These are phyloP conservation scores for Yamadazyma dendronema DNA, from an alignment of 1,139 yeast species.

Conservation along the genomic window DNA sequence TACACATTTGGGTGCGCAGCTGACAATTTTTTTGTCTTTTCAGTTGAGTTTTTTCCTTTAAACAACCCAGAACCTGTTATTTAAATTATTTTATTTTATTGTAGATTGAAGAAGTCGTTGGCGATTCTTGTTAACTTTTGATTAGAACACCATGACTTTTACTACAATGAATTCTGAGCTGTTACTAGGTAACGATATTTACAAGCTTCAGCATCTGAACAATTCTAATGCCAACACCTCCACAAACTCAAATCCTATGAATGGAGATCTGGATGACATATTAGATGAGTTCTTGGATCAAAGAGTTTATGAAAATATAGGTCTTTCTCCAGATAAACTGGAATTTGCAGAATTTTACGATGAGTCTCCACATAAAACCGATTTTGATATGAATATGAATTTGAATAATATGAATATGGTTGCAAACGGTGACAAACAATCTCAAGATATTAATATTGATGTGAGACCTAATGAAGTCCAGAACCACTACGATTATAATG, in stretches of 20 bases:
- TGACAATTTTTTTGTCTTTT: background rate
- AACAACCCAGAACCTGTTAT: background rate
- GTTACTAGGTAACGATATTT: background rate
- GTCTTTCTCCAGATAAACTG: slow-evolving; percentile 16
- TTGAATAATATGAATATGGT: background rate
- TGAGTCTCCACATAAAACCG: slow-evolving; percentile 2
- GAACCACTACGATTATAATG: slow-evolving; percentile 4
- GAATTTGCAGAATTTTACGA: slow-evolving; percentile 13
- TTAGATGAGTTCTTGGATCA: slow-evolving; percentile 60
- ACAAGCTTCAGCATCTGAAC: background rate
- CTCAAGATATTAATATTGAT: no score
- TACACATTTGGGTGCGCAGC: no score
- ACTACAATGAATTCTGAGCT: background rate
- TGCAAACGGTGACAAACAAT: no score
- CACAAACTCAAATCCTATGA: background rate
- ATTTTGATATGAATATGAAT: background rate
- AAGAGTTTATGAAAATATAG: slow-evolving; percentile 47
- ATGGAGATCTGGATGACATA: slow-evolving; percentile 28
- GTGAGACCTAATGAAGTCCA: background rate
- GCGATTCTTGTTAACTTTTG: background rate
- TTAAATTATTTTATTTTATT: background rate
- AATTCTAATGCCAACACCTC: background rate
- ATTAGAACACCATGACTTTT: background rate
- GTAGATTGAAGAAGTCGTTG: background rate
- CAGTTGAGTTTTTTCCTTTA: background rate